Conservation (phyloP, 352 stramenopile genomes). For the Hyaloperonospora brassicae region DNA sequence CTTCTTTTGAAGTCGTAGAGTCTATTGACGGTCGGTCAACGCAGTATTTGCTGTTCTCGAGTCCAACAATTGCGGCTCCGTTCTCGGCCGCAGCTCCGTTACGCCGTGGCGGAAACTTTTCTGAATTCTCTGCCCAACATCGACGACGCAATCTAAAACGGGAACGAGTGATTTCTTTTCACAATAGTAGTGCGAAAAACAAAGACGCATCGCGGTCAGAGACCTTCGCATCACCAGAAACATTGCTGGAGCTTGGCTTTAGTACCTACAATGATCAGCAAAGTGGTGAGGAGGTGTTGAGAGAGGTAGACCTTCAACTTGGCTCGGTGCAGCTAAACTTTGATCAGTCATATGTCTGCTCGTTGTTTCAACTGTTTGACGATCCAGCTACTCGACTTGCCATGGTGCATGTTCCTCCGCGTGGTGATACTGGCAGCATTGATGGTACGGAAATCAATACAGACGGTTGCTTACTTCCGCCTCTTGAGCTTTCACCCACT, state of each 20-base stretch:
- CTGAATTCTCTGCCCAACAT: slow-evolving; percentile 21
- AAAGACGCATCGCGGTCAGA: slow-evolving; percentile 13
- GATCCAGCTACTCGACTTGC: slow-evolving; percentile 51
- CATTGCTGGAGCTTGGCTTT: slow-evolving; percentile 60
- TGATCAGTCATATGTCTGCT: slow-evolving; percentile 79
- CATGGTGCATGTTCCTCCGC: slow-evolving; percentile 18
- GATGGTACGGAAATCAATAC: slow-evolving; percentile 4
- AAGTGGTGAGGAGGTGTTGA: slow-evolving; percentile 43
- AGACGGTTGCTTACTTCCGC: slow-evolving; percentile 34
- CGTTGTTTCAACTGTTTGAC: slow-evolving; percentile 65
- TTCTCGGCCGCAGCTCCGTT: slow-evolving; percentile 53
- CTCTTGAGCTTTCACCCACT: slow-evolving; percentile 51
- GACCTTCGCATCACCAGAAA: slow-evolving; percentile 22
- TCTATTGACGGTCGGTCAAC: slow-evolving; percentile 54
- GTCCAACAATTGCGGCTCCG: slow-evolving; percentile 52
- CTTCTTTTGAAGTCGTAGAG: slow-evolving; percentile 74
- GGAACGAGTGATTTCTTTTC: slow-evolving; percentile 63
- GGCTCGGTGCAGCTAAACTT: slow-evolving; percentile 78
- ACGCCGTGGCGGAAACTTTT: slow-evolving; percentile 32
- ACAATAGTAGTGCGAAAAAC: slow-evolving; percentile 19
- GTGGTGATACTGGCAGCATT: slow-evolving; percentile 14
- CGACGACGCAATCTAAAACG: slow-evolving; percentile 34
- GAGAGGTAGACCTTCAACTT: slow-evolving; percentile 61
- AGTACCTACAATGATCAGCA: slow-evolving; percentile 50
- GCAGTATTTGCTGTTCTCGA: slow-evolving; percentile 76